Base-by-base conservation (phyloP, 306 rosid species). In the Acacia melanoxylon region DNA sequence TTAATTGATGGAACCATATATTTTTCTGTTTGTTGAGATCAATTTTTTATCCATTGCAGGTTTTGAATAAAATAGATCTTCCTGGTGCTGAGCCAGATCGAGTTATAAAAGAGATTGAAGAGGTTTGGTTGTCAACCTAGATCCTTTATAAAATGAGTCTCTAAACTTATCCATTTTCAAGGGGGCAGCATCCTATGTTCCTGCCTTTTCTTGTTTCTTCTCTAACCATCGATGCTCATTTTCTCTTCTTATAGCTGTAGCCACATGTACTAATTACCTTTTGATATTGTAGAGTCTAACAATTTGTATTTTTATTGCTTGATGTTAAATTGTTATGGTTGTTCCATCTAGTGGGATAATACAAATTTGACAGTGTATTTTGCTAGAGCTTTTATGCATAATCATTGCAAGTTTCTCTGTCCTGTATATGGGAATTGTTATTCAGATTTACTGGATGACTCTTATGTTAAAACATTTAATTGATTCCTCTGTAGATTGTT, bases 31-130 rank as follows among this genome's bases (percentile, higher is more conserved):
- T 71, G 63, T 44, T 87, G 74, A 82, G 41, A 31, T 41, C 35
- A 25, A 78, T 51, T 62, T 81, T 68, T 83, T 73, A 59, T 70
- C 33, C 56, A 84, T 76, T 33, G 56, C 91, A 93, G 97, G 97
- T 94, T 81, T 82, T 95, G 83, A 95, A 95, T 87, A 95, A 95
- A 84, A 95, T 95, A 48, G 98, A 95, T 82, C 98, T 95, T 77
- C 98, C 98, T 2, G 98, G 98, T 51, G 98, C 98, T 80, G 97
- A 95, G 42, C 98, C 98, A 25, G 95, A 89, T 35, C 89, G 87
- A 59, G 98, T 95, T 52, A 86, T 90, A 33, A 81, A 86, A 83
- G 98, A 95, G 85, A 93, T 95, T 65, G 98, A 95, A 85, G 98
- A 95, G 91, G 97, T 94, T 61, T 83, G 83, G 83, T 72, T 88